A percentile compares a stretch with the other conserved stretches of the same genome.
These are phyloP conservation scores for Linaria vulgaris DNA, from an alignment of 257 asterid species.

Conservation along the genomic window DNA sequence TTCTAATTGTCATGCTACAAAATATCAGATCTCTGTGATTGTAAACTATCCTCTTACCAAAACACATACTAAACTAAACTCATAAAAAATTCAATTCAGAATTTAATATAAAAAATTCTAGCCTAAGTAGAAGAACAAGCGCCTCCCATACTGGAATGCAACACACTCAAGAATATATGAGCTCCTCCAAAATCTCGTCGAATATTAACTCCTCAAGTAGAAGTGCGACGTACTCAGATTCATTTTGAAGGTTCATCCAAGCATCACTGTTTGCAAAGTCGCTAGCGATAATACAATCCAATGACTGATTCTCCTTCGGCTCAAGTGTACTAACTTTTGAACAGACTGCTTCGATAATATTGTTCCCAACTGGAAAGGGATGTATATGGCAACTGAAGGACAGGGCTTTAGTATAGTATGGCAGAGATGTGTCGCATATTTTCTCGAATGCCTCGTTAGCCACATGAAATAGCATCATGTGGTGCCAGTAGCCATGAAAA, in stretches of 20 bases:
- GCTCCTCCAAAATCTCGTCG: slow-evolving; percentile 59
- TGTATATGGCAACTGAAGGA: slow-evolving; percentile 48
- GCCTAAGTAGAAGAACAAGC: background rate
- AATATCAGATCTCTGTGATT: background rate
- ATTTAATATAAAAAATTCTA: background rate
- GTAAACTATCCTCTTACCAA: slow-evolving; percentile 4
- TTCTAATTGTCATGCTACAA: too few species aligned
- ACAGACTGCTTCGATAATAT: slow-evolving; percentile 42
- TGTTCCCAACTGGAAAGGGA: slow-evolving; percentile 48
- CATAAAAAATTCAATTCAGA: slow-evolving; percentile 16
- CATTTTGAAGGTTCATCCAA: slow-evolving; percentile 90
- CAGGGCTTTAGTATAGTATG: slow-evolving; percentile 63
- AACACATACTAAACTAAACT: background rate
- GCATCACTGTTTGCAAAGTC: slow-evolving; percentile 51
- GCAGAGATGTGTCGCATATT: slow-evolving; percentile 45
- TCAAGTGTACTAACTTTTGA: slow-evolving; percentile 29
- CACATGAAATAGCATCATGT: slow-evolving; percentile 63
- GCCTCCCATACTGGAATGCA: background rate
- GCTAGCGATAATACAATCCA: slow-evolving; percentile 40
- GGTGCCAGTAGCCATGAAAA: slow-evolving; percentile 51
- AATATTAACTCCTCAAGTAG: slow-evolving; percentile 69
- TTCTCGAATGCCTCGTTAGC: slow-evolving; percentile 56
- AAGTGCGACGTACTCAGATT: slow-evolving; percentile 54
- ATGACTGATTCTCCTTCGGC: slow-evolving; percentile 39
- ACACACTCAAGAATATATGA: slow-evolving; percentile 30